Percentiles rank a stretch among this genome's conserved stretches.
Conservation (phyloP, 23 red algal genomes). For the Chondrus crispus region DNA sequence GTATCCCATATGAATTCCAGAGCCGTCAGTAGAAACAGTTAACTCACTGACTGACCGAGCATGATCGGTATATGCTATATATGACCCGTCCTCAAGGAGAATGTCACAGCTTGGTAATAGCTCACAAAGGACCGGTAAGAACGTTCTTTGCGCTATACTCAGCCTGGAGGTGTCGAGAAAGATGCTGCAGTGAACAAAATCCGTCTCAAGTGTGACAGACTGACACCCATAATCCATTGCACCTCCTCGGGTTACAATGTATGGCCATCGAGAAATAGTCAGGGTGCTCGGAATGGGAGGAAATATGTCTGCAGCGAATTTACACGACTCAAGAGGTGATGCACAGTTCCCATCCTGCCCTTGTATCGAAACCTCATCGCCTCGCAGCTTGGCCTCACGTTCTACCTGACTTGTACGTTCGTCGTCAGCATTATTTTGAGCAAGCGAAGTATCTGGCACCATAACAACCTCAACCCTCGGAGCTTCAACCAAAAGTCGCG, state of each 20-base stretch:
- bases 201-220: constrained; percentile 50
- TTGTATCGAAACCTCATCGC: not conserved
- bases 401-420: not conserved
- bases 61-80: constrained; percentile 28
- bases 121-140: constrained; percentile 45
- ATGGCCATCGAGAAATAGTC: constrained; percentile 50
- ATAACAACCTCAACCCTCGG: constrained; percentile 56
- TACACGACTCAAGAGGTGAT: not conserved
- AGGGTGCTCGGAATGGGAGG: constrained; percentile 40
- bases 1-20: constrained; percentile 7
- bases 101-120: constrained; percentile 49
- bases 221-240: not conserved
- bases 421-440: not conserved
- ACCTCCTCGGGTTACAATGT: not conserved
- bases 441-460: constrained; percentile 59
- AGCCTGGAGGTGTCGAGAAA: constrained; percentile 31
- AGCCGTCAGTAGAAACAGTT: not conserved
- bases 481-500: constrained; percentile 41
- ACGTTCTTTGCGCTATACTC: not conserved
- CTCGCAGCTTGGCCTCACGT: not conserved
- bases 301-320: constrained; percentile 3
- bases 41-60: constrained; percentile 15
- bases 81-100: not conserved
- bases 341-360: not conserved
- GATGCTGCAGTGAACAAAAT: constrained; percentile 34